Percentiles rank a stretch among this genome's conserved stretches.
phyloP scores from a whole-genome alignment of 768 basidiomycete species.

The Psilocybe cubensis region DNA sequence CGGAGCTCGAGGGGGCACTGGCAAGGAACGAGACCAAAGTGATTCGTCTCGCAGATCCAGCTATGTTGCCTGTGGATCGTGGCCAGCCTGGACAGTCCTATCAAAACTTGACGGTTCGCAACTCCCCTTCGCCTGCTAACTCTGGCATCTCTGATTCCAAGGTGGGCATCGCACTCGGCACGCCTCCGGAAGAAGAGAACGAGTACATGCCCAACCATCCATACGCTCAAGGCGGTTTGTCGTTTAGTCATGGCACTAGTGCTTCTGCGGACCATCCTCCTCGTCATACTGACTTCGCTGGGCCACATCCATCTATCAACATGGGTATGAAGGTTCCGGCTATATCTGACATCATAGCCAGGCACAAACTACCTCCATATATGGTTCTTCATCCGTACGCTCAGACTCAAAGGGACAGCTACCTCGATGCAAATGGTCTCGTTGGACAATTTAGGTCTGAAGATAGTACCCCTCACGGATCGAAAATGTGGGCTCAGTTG shows the following conservation, averaged over 20 bases:
- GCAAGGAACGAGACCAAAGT: conserved; percentile 42
- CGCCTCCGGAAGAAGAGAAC: conserved; percentile 31
- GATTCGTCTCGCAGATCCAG: conserved; percentile 47
- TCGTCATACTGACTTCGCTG: conserved; percentile 35
- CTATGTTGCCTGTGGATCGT: conserved; percentile 32
- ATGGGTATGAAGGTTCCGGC: conserved; percentile 14
- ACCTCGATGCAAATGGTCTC: conserved; percentile 34
- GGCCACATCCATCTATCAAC: conserved; percentile 33
- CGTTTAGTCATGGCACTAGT: conserved; percentile 19
- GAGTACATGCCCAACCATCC: conserved; percentile 46
- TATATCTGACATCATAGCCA: conserved; percentile 30
- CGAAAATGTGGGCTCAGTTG: conserved; percentile 56
- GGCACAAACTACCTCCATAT: conserved; percentile 42
- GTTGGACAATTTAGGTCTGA: conserved; percentile 36
- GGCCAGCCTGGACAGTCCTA: conserved; percentile 10
- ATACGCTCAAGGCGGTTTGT: conserved; percentile 49
- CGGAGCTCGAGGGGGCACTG: conserved; percentile 43
- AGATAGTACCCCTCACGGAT: conserved; percentile 40
- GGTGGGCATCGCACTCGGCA: conserved; percentile 42
- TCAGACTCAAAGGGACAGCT: conserved; percentile 36
- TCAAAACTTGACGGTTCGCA: conserved; percentile 6
- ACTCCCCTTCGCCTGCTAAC: conserved; percentile 24
- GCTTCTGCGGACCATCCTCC: conserved; percentile 4
- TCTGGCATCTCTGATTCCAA: conserved; percentile 33
- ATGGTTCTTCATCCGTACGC: conserved; percentile 50